Base-by-base conservation (phyloP, 1,139 yeast species). In the Martiniozyma asiatica region DNA sequence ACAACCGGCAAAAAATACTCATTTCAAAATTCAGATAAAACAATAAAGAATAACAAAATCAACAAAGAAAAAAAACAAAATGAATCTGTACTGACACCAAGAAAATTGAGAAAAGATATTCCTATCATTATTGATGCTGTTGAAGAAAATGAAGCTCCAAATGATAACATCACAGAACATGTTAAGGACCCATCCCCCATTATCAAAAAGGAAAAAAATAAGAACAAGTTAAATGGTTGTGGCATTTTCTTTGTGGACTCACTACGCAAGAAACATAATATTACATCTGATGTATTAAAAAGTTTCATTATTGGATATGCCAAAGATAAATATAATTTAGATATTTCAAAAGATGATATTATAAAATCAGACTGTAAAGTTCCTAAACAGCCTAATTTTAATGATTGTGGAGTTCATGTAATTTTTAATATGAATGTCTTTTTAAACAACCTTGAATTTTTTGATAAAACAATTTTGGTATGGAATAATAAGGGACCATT, bases 331-430 rank as follows among this genome's bases (percentile, higher is more conserved):
- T 65, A 71, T 40, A 56, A 56, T 1, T 42, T 78, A 3, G 61
- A 57, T 0, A 46, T 82, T 6, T 55, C 58, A 11, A 60, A 61
- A n/a, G 53, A 56, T 5, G 63, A 61, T 28, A 58, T 72, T 12
- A 44, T 55, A 16, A 54, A 63, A 20, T 54, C 61, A 32, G 58
- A 62, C 4, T 78, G 80, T 5, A 49, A 58, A 18, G 93, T 85
- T 1, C 95, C 96, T 0, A 73, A 68, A 38, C 99, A 92, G 48
- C 73, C 74, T 29, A 92, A 92, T 50, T 75, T 76, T 54, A 82
- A 87, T 47, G 98, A 92, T 51, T 92, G 99, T 57, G 99, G 99
- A 1, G 73, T 92, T 14, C 96, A 82, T 56, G 80, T 89, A 5
- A 76, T 92, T 16, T 78, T 78, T 45, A 89, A 82, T 45, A 68